Evolutionary conservation across 345 rosid species (phyloP).

Genomic region (Eucalyptus cladocalyx): DNA sequence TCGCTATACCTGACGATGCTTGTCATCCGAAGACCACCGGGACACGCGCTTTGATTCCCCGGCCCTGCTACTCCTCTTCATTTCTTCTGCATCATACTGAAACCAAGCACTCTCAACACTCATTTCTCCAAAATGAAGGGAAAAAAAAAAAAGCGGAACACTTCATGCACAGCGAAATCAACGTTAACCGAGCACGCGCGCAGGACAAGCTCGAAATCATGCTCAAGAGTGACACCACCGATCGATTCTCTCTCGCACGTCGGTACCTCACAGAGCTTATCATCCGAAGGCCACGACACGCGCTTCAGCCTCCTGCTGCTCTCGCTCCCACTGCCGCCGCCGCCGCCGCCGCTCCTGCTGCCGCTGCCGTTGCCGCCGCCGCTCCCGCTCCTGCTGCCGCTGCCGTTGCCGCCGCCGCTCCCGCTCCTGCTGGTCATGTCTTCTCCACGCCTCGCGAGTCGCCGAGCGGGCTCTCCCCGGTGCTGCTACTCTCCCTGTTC

Average conservation of each 20-base stretch:
- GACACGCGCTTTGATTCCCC: background rate
- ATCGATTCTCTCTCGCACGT: background rate
- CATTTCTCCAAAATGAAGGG: background rate
- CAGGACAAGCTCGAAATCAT: no score
- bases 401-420: background rate
- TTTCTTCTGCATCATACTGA: background rate
- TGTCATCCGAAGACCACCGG: slow-evolving; percentile 38
- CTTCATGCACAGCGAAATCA: background rate
- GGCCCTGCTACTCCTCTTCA: background rate
- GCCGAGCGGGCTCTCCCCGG: background rate
- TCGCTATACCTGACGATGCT: slow-evolving; percentile 48
- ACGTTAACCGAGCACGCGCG: no score
- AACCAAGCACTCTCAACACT: background rate
- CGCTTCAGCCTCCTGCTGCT: background rate
- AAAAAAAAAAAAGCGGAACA: background rate
- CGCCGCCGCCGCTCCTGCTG: background rate
- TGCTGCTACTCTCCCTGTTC: background rate
- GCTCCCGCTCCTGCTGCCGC: no score
- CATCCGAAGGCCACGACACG: background rate
- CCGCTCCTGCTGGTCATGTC: background rate
- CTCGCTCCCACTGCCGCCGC: background rate
- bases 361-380: background rate
- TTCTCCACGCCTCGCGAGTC: background rate
- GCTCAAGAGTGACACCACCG: background rate
- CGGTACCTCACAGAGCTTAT: background rate